phyloP scores from a whole-genome alignment of 768 basidiomycete species.

The Collybia mongolica region DNA sequence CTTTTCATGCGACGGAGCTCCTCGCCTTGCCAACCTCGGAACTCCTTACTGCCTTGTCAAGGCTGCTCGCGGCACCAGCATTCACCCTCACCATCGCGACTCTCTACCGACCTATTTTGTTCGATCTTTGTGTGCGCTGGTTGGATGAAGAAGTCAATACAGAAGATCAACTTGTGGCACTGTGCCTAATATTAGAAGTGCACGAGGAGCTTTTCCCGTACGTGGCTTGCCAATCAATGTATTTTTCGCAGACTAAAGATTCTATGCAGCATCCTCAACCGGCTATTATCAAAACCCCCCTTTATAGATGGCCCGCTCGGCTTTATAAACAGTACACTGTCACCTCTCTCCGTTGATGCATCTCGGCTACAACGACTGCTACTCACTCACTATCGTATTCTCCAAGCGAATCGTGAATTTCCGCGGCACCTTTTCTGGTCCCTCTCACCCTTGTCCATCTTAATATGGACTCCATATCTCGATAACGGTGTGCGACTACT shows the following conservation, averaged over 20 bases:
- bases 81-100: conserved; percentile 63
- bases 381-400: conserved; percentile 79
- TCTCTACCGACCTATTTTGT: conserved; percentile 71
- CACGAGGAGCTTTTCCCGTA: conserved; percentile 75
- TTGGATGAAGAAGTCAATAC: conserved; percentile 50
- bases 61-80: conserved; percentile 56
- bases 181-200: conserved; percentile 63
- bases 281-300: conserved; percentile 41
- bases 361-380: conserved; percentile 65
- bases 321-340: conserved; percentile 33
- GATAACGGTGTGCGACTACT: conserved; percentile 67
- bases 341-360: conserved; percentile 33
- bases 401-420: conserved; percentile 70
- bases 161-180: conserved; percentile 53
- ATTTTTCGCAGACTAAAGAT: conserved; percentile 9
- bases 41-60: conserved; percentile 56
- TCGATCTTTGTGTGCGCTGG: conserved; percentile 85
- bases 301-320: conserved; percentile 56
- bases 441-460: conserved; percentile 46
- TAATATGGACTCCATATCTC: conserved; percentile 42
- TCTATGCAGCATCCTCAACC: conserved; percentile 49
- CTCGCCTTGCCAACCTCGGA: conserved; percentile 33
- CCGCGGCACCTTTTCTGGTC: conserved; percentile 66
- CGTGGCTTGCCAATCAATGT: conserved; percentile 24
- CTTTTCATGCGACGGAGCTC: conserved; percentile 36